Base-by-base conservation (phyloP, 257 asterid species). In the Anisodus tanguticus region DNA sequence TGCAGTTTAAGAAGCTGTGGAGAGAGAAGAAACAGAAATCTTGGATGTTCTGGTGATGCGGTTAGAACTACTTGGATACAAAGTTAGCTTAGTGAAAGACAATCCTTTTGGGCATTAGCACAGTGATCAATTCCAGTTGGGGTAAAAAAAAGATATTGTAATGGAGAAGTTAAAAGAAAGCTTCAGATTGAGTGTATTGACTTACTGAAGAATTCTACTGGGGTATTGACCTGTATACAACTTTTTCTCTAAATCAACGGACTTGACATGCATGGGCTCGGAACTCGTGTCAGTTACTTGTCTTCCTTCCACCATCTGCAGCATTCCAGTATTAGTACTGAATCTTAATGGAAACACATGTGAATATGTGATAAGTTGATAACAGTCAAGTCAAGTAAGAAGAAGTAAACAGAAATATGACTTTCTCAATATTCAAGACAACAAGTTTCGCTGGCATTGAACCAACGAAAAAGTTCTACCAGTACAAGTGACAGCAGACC, bases 171-270 rank as follows among this genome's bases (percentile, higher is more conserved):
- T 22, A 47, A 39, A 26, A 22, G 26, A 69, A 45, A 80, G 82
- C 4, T n/a, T 54, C 60, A 9, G 78, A 80, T 22, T 8, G 10
- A 78, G 69, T 45, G 13, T 5, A 45, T 49, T 17, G 37, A 88
- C 93, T 88, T 88, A 92, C 95, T 92, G 85, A 67, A 85, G 86
- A 57, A 92, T 87, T 86, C 93, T 83, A 76, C 90, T 88, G 4
- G 93, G 93, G 74, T 87, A 88, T 49, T 89, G 88, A 64, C 88
- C 87, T 49, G 85, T 62, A 85, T 83, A 84, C 80, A 89, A 86
- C 86, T 84, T 92, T 91, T 89, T 89, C 85, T 92, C 92, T 11
- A 83, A 86, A 88, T 92, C 95, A 45, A 85, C 62, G 37, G 91
- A 85, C 87, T 90, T 88, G 86, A 89, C 76, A 86, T 87, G 85